Base-by-base conservation (phyloP, 139 green algal species). In the Mesostigma viride region DNA sequence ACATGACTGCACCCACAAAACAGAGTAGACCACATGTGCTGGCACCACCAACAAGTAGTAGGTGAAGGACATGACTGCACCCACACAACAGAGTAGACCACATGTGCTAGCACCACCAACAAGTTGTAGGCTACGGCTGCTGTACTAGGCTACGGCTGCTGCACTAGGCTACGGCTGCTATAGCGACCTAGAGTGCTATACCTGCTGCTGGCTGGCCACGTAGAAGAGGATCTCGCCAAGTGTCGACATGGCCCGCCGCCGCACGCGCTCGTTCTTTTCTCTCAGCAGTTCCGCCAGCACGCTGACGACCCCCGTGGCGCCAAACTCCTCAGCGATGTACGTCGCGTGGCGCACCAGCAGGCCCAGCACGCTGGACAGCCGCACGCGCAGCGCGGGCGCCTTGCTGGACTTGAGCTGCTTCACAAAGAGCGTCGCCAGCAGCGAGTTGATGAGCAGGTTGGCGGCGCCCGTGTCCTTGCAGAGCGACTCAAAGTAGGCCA, bases 221-320 rank as follows among this genome's bases (percentile, higher is more conserved):
- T 95, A 97, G 69, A 96, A 97, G 0, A 95, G 80, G 53, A 96
- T 79, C 80, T 97, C 91, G 0, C 91, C 91, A 22, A 96, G 75
- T 0, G 85, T 85, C 14, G 88, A 86, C 81, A 95, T 94, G 24
- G 86, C 83, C 3, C 85, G 81, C 35, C 89, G 76, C 56, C 79
- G 75, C 33, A 92, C 82, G n/a, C 73, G 68, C 71, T 90, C 83
- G 46, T 83, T 81, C 48, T 80, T 81, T 63, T 94, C 88, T 26
- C 75, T 59, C 32, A 94, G 72, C 8, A 73, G 80, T 48, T 91
- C 84, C 26, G 79, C 79, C 31, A 96, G 80, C 53, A 86, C 83
- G 45, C 84, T 78, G 45, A 93, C 75, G 14, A 91, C 69, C 3
- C 85, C 80, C 51, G 81, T 86, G 8, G 28, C 40, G 14, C 66